phyloP scores from a whole-genome alignment of 768 basidiomycete genomes.

The Scleroderma bovista region DNA sequence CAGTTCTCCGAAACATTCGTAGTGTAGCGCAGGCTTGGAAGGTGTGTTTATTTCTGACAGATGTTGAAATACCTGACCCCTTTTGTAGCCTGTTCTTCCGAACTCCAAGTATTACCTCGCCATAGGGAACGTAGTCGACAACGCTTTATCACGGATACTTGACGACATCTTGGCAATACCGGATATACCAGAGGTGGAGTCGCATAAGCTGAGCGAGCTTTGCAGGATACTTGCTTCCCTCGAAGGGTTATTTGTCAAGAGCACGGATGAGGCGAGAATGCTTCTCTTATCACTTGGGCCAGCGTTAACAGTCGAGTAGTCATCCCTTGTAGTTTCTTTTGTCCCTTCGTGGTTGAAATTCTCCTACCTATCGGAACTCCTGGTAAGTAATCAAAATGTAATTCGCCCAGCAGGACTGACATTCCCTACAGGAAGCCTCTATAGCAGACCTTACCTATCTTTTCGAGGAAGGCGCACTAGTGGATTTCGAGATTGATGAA shows the following conservation, averaged over 20 bases:
- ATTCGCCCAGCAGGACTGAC: background rate
- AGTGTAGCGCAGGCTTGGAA: conserved; percentile 62
- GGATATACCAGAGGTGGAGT: conserved; percentile 88
- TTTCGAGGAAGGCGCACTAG: conserved; percentile 83
- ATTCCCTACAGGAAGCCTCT: conserved; percentile 67
- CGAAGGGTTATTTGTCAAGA: conserved; percentile 75
- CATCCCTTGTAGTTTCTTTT: conserved; percentile 74
- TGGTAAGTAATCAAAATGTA: conserved; percentile 47
- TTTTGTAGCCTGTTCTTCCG: conserved; percentile 56
- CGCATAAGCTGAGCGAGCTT: conserved; percentile 75
- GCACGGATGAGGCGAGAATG: conserved; percentile 47
- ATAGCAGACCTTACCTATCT: conserved; percentile 89
- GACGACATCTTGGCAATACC: conserved; percentile 67
- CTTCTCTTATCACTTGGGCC: background rate
- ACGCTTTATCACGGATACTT: conserved; percentile 60
- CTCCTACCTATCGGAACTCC: conserved; percentile 85
- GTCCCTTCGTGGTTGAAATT: conserved; percentile 96
- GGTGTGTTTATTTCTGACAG: conserved; percentile 37
- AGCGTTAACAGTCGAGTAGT: conserved; percentile 30
- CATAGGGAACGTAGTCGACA: conserved; percentile 66
- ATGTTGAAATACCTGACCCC: conserved; percentile 1
- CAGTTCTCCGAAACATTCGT: conserved; percentile 59
- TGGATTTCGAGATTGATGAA: conserved; percentile 86
- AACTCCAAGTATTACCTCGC: conserved; percentile 68
- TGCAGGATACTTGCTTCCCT: conserved; percentile 73